Evolutionary conservation across 257 asterid species (phyloP).

Genomic region (Craterostigma plantagineum): DNA sequence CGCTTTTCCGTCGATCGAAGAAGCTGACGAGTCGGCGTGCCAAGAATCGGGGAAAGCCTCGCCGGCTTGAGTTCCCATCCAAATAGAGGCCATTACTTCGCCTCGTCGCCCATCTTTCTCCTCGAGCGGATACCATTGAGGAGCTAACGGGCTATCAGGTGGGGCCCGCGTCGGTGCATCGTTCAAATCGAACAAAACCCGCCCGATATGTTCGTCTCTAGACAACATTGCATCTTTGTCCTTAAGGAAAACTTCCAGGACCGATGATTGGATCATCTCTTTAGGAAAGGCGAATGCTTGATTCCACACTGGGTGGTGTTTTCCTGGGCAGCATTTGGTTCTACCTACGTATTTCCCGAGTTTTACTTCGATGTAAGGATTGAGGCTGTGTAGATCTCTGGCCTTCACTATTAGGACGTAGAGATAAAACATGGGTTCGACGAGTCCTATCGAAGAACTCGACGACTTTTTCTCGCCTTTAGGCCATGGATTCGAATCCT

Average conservation of each 20-base stretch:
- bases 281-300: constrained; percentile 30
- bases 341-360: constrained; percentile 44
- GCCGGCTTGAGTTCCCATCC: constrained; percentile 67
- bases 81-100: constrained; percentile 49
- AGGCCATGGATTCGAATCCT: constrained; percentile 34
- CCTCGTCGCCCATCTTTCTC: constrained; percentile 33
- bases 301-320: constrained; percentile 40
- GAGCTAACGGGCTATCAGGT: constrained; percentile 56
- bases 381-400: constrained; percentile 43
- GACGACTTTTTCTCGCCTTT: constrained; percentile 49
- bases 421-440: constrained; percentile 39
- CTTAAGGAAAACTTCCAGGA: constrained; percentile 33
- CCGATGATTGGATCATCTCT: constrained; percentile 30
- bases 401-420: constrained; percentile 36
- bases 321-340: constrained; percentile 35
- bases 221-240: constrained; percentile 43
- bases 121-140: constrained; percentile 45
- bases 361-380: constrained; percentile 50
- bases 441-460: constrained; percentile 41
- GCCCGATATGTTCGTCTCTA: constrained; percentile 23
- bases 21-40: constrained; percentile 52
- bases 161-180: constrained; percentile 45
- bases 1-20: constrained; percentile 18
- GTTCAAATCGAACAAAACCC: constrained; percentile 21
- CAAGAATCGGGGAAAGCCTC: constrained; percentile 49